phyloP scores from a whole-genome alignment of 164 flowering plant species.

The Paratinospora sagittata region DNA sequence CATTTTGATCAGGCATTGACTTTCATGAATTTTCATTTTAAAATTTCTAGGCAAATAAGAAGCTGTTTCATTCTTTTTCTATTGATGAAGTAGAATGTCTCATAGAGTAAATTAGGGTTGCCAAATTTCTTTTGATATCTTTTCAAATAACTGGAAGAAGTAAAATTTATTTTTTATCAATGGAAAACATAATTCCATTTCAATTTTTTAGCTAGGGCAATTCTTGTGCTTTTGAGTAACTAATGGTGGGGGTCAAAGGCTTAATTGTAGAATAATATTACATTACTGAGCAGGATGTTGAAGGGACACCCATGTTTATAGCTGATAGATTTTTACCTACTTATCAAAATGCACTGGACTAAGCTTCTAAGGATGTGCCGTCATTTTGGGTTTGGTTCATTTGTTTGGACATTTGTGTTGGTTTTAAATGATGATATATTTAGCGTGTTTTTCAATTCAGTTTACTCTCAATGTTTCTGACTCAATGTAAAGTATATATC shows the following conservation, averaged over 20 bases:
- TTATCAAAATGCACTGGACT: not conserved
- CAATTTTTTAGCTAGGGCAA: too few relatives aligned
- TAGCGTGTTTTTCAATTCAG: not conserved
- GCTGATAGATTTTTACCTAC: not conserved
- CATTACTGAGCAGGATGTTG: not conserved
- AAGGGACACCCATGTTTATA: not conserved
- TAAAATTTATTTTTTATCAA: too few relatives aligned
- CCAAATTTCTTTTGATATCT: not conserved
- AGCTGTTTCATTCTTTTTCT: too few relatives aligned
- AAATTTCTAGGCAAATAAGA: too few relatives aligned
- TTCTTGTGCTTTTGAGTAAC: not conserved
- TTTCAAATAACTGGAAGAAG: too few relatives aligned
- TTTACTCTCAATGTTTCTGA: not conserved
- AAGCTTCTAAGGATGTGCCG: not conserved
- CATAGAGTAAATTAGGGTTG: too few relatives aligned
- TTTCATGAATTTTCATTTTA: too few relatives aligned
- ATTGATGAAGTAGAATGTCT: too few relatives aligned
- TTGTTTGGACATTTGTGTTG: not conserved
- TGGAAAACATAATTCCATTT: too few relatives aligned
- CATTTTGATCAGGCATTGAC: too few relatives aligned
- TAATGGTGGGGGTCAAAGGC: not conserved
- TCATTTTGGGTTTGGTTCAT: not conserved
- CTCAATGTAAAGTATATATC: not conserved
- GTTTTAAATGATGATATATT: not conserved
- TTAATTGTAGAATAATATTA: not conserved